These are phyloP conservation scores for Pythium aristosporum DNA, from an alignment of 352 stramenopile genomes.

Conservation along the genomic window DNA sequence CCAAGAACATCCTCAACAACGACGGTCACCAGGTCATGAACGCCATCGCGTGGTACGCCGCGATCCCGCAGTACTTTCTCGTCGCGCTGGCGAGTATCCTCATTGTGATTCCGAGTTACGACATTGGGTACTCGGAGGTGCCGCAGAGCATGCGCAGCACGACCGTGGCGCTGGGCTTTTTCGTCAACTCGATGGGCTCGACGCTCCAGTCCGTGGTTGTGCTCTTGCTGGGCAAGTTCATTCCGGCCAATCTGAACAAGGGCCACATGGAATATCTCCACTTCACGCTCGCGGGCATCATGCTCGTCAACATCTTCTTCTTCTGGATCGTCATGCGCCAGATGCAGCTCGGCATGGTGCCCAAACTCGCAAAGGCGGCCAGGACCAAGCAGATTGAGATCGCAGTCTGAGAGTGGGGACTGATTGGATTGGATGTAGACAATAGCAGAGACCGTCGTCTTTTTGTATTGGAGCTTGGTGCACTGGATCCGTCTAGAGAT, in stretches of 20 bases:
- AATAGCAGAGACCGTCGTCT: too few relatives aligned
- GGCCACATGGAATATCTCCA: constrained; percentile 33
- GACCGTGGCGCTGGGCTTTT: constrained; percentile 40
- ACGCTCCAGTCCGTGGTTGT: constrained; percentile 42
- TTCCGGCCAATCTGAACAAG: constrained; percentile 31
- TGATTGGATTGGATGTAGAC: too few relatives aligned
- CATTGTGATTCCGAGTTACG: constrained; percentile 31
- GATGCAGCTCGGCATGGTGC: constrained; percentile 18
- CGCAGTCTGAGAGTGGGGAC: too few relatives aligned
- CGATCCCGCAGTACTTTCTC: constrained; percentile 45
- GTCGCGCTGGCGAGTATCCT: constrained; percentile 29
- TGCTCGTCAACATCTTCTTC: constrained; percentile 42
- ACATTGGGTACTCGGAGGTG: constrained; percentile 46
- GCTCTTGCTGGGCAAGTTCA: constrained; percentile 47
- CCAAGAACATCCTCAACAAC: constrained; percentile 21
- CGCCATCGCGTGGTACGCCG: constrained; percentile 37
- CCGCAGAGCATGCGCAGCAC: constrained; percentile 33
- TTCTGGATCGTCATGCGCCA: constrained; percentile 38
- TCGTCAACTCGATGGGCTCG: constrained; percentile 31
- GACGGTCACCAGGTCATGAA: constrained; percentile 27
- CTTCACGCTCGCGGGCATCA: constrained; percentile 35
- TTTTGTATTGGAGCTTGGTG: too few relatives aligned
- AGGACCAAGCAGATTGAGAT: too few relatives aligned
- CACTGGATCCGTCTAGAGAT: too few relatives aligned
- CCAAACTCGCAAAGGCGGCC: neutral